phyloP scores from a whole-genome alignment of 306 rosid species.

The Oemleria cerasiformis region DNA sequence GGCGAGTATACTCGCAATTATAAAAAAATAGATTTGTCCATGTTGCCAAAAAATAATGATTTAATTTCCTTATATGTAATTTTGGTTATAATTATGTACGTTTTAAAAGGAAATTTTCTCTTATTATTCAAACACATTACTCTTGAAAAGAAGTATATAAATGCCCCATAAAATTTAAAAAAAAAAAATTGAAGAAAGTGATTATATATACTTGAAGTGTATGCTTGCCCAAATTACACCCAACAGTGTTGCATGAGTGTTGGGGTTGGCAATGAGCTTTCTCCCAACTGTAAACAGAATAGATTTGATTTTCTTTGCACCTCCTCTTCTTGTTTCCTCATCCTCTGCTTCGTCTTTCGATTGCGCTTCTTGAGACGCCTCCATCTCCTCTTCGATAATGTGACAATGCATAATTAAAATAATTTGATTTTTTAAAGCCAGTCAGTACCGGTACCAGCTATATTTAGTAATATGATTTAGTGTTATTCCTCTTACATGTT shows the following conservation, averaged over 20 bases:
- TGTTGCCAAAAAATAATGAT: too few relatives aligned
- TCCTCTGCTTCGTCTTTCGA: slow-evolving; percentile 64
- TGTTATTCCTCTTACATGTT: too few relatives aligned
- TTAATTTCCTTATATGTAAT: too few relatives aligned
- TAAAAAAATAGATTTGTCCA: too few relatives aligned
- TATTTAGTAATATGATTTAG: too few relatives aligned
- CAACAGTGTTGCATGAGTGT: slow-evolving; percentile 80
- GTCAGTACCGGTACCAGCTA: too few relatives aligned
- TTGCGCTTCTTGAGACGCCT: slow-evolving; percentile 48
- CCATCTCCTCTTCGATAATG: slow-evolving; percentile 45
- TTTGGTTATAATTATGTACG: too few relatives aligned
- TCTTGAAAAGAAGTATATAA: background rate
- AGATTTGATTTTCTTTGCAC: slow-evolving; percentile 42
- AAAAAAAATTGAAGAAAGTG: background rate
- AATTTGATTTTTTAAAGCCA: background rate
- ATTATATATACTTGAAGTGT: slow-evolving; percentile 54
- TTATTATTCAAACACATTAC: background rate
- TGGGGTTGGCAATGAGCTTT: slow-evolving; percentile 70
- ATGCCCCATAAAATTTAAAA: background rate
- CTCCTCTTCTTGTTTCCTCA: slow-evolving; percentile 30
- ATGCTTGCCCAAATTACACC: slow-evolving; percentile 85
- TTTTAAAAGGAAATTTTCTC: too few relatives aligned
- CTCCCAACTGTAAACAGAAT: slow-evolving; percentile 73
- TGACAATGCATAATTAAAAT: slow-evolving; percentile 1
- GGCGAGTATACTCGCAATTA: too few relatives aligned